These are phyloP conservation scores for Nakaseomyces nivariensis DNA, from an alignment of 1,139 yeast species.

Conservation along the genomic window DNA sequence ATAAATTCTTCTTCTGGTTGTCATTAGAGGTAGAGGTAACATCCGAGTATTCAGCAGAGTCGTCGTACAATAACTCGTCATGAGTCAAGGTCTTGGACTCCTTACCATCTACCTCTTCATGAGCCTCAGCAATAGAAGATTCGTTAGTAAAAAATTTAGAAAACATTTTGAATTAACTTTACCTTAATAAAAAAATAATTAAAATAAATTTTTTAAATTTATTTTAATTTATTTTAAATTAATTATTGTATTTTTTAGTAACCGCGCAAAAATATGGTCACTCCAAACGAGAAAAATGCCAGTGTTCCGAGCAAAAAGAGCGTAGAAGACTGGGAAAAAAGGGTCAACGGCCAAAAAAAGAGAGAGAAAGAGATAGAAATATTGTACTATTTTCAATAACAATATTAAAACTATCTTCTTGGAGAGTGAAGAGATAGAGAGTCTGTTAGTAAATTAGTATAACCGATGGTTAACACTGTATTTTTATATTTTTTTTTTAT, in stretches of 20 bases:
- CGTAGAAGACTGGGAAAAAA: neutral
- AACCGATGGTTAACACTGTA: too few species aligned
- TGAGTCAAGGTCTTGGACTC: neutral
- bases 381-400: too few species aligned
- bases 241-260: neutral
- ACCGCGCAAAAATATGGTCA: neutral
- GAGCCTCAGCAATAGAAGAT: neutral
- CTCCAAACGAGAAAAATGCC: neutral
- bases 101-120: neutral
- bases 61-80: neutral
- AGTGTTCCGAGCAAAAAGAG: neutral
- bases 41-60: neutral
- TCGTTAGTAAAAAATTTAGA: neutral
- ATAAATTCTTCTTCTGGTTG: slow-evolving; percentile 11
- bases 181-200: neutral
- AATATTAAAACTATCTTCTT: too few species aligned
- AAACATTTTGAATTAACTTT: neutral
- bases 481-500: too few species aligned
- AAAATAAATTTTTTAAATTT: neutral
- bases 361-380: neutral
- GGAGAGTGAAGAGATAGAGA: too few species aligned
- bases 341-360: neutral
- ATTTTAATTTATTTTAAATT: neutral
- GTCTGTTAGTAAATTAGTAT: too few species aligned
- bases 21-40: neutral